Percentiles rank a stretch among this genome's conserved stretches.
Evolutionary conservation across 2,329 filamentous ascomycete genomes (phyloP).

Genomic region (Aspergillus sp.): DNA sequence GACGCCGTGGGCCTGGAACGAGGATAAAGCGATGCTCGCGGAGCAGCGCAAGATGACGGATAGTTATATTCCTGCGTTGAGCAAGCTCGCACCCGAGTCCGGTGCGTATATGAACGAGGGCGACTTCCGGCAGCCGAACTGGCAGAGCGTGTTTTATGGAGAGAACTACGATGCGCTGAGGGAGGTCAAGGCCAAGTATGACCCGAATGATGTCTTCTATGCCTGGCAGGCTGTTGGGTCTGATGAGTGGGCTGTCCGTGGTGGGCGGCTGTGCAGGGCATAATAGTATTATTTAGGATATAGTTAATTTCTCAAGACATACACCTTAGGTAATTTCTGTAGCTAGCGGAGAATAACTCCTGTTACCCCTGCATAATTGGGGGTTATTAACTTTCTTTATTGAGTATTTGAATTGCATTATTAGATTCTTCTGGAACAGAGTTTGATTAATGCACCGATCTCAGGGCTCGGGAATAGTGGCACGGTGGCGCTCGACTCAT

Average conservation of each 20-base stretch:
- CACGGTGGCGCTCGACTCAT: no score
- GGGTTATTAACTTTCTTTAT: no score
- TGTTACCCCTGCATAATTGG: no score
- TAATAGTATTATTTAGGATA: not conserved
- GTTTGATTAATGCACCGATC: no score
- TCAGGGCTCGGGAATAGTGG: no score
- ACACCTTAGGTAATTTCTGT: no score
- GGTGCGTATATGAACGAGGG: constrained; percentile 14
- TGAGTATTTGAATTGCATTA: no score
- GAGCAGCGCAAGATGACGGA: constrained; percentile 41
- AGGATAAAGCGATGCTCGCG: constrained; percentile 32
- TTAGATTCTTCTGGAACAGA: no score
- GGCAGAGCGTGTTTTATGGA: constrained; percentile 11
- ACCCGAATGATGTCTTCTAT: constrained; percentile 12
- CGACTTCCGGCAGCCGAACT: constrained; percentile 6
- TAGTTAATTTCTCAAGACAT: no score
- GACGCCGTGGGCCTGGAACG: constrained; percentile 39
- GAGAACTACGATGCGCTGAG: constrained; percentile 6
- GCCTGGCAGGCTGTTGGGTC: constrained; percentile 4
- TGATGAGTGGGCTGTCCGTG: constrained; percentile 4
- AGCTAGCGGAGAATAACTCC: no score
- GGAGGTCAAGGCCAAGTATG: constrained; percentile 10
- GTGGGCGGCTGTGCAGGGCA: not conserved
- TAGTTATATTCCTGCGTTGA: constrained; percentile 37
- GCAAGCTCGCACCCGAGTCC: constrained; percentile 34